Evolutionary conservation across 2,329 filamentous ascomycete genomes (phyloP), one percentile per base, ranked within the genome.

Genomic region (Botrytis galanthina): DNA sequence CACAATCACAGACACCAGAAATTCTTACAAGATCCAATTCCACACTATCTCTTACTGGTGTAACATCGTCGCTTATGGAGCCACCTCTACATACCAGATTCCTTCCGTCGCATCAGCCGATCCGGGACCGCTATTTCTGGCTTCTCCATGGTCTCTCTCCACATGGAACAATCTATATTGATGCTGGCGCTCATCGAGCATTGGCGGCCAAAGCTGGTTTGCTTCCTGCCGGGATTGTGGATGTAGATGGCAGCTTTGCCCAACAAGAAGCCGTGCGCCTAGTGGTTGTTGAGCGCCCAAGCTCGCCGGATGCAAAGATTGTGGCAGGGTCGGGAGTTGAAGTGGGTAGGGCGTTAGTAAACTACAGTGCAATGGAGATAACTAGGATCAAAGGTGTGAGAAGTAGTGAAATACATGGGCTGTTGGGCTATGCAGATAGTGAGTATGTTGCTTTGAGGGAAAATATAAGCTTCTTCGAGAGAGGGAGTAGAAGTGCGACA

Each of bases 121-220:
- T 98, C 74, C 91, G 94, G 73, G 96, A 98, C 81, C 92, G 95
- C 75, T 94, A 96, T 81, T 98, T 99, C 86, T 99, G 96, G 96
- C 91, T 99, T 67, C 87, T 98, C 0, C 94, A 99, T 83, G 96
- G 95, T 16, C 89, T 98, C 18, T 91, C 91, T 37, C 94, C 96
- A 0, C 95, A 97, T 79, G 96, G 96, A 22, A 97, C 92, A 3
- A 81, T 99, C 39, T 98, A 93, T 84, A 97, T 99, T 78, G 96
- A 99, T 84, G 85, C 89, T n/a, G 96, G 96, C 60, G 95, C 95
- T 5, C 91, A 94, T 83, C 86, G 87, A 48, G 96, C 95, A 0
- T 87, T 98, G 4, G 84, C 90, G 26, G 90, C 91, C 80, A 97
- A 97, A 84, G 94, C 95, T 0, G 93, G 94, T 5, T 88, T 99